Percentiles rank a stretch among this genome's conserved stretches.
phyloP scores from a whole-genome alignment of 164 flowering plant genomes.

The Vitis rupestris region DNA sequence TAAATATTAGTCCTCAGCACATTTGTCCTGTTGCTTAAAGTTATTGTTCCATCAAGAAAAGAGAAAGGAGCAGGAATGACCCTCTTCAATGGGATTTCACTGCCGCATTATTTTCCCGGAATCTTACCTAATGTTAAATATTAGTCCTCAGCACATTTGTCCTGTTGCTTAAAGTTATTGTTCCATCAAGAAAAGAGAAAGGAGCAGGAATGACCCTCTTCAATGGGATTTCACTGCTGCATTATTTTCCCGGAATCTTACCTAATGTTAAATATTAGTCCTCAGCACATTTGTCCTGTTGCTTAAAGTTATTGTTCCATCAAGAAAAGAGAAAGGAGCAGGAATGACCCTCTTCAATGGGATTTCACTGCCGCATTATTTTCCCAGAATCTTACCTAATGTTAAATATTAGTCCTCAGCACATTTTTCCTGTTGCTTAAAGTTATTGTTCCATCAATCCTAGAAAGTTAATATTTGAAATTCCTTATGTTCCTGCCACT shows the following conservation, averaged over 20 bases:
- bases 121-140: neutral
- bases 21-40: no score
- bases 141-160: no score
- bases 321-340: neutral
- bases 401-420: neutral
- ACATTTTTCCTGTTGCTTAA: no score
- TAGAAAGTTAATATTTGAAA: no score
- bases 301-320: neutral
- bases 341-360: neutral
- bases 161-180: no score
- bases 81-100: neutral
- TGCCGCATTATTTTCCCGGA: neutral
- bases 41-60: neutral
- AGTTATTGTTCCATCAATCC: no score
- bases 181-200: neutral
- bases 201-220: neutral
- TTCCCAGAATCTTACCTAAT: neutral
- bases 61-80: neutral
- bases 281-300: no score
- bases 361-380: neutral
- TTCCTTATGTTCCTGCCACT: no score
- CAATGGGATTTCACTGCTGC: neutral
- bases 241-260: neutral
- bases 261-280: neutral
- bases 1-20: no score